phyloP scores from a whole-genome alignment of 2,329 filamentous ascomycete species.

The Paraconiothyrium sp. region DNA sequence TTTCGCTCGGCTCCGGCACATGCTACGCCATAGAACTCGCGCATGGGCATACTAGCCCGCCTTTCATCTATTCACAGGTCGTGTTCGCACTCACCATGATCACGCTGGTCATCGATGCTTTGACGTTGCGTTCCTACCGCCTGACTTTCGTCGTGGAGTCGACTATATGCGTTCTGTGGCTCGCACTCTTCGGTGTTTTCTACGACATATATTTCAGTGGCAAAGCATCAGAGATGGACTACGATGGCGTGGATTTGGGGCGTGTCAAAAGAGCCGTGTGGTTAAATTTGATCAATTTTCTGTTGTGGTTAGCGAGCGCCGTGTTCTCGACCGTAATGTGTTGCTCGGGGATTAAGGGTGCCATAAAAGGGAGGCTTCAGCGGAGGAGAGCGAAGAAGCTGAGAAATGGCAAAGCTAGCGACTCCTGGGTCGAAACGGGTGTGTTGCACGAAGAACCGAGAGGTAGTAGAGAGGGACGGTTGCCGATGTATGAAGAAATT shows the following conservation, averaged over 20 bases:
- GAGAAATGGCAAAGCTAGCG: constrained; percentile 2
- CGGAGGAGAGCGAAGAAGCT: constrained; percentile 17
- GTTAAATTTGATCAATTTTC: constrained; percentile 34
- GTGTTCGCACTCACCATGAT: constrained; percentile 29
- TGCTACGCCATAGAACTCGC: constrained; percentile 35
- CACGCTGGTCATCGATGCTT: constrained; percentile 26
- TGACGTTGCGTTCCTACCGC: constrained; percentile 34
- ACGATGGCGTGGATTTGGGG: constrained; percentile 20
- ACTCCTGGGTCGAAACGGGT: constrained; percentile 18
- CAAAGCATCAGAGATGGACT: constrained; percentile 14
- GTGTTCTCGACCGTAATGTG: constrained; percentile 38
- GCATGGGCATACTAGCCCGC: constrained; percentile 13
- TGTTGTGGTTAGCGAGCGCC: constrained; percentile 36
- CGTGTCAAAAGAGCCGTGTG: constrained; percentile 34
- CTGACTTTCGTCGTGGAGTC: constrained; percentile 35
- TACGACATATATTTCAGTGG: constrained; percentile 25
- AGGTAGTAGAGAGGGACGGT: background rate
- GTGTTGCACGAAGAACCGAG: background rate
- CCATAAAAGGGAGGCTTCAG: constrained; percentile 27
- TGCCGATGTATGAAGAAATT: constrained; percentile 17
- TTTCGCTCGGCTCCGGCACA: constrained; percentile 36
- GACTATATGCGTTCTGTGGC: constrained; percentile 31
- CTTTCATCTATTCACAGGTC: constrained; percentile 34
- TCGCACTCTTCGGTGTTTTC: constrained; percentile 34
- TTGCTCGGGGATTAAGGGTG: constrained; percentile 32